phyloP scores from a whole-genome alignment of 805 yeast genomes.

The Blastobotrys chiropterorum region DNA sequence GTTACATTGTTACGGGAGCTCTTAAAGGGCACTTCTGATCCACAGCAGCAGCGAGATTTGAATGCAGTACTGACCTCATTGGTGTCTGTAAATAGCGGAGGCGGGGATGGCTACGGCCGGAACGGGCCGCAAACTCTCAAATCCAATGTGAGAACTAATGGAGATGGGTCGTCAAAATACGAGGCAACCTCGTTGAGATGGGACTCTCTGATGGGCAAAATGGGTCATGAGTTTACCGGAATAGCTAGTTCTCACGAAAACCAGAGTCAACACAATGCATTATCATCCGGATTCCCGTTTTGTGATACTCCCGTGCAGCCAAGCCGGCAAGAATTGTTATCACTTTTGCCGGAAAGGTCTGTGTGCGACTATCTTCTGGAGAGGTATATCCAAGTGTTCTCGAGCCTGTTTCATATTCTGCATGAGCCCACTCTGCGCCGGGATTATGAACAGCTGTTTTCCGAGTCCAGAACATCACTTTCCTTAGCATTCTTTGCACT shows the following conservation, averaged over 20 bases:
- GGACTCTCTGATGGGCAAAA: background rate
- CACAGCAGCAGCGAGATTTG: background rate
- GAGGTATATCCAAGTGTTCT: slow-evolving; percentile 4
- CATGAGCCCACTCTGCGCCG: slow-evolving; percentile 3
- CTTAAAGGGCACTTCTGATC: background rate
- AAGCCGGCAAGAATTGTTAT: background rate
- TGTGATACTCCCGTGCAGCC: background rate
- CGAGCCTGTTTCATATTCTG: slow-evolving; percentile 6
- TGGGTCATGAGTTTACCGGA: background rate
- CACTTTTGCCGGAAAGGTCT: slow-evolving; percentile 5
- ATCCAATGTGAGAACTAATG: background rate
- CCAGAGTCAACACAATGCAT: background rate
- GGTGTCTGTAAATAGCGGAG: background rate
- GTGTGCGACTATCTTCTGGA: slow-evolving; percentile 8
- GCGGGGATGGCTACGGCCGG: background rate
- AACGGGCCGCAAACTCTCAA: background rate
- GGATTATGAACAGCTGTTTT: background rate
- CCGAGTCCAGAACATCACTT: background rate
- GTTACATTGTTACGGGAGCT: background rate
- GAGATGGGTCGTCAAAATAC: background rate
- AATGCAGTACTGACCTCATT: background rate
- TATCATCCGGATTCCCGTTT: background rate
- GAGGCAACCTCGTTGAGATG: background rate
- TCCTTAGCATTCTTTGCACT: slow-evolving; percentile 2
- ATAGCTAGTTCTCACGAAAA: background rate